Evolutionary conservation across 768 basidiomycete genomes (phyloP), one percentile per base, ranked within the genome.

Genomic region (Phanerochaete carnosa): DNA sequence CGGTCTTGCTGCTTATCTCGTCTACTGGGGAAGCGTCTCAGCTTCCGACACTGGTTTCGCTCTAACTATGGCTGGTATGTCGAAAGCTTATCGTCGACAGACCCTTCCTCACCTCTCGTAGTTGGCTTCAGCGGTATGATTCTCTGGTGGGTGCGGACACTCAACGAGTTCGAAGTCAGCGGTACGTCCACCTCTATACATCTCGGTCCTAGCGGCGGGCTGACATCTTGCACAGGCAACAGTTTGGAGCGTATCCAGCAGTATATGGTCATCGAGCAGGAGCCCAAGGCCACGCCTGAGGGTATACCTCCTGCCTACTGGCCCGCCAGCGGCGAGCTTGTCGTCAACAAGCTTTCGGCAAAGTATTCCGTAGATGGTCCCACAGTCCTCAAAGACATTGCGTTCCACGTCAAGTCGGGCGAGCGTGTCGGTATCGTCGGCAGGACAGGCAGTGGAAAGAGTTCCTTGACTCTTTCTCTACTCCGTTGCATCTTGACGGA

Each of bases 261-360:
- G 49, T 87, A 85, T 65, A 68, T 86, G 37, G 70, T 75, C n/a
- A 82, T 84, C 45, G 83, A 84, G 53, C 82, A 83, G 60, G 86
- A 87, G 66, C 76, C 78, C 0, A 72, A 74, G 55, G 62, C 77
- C 0, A 74, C 74, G 0, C 62, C 70, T 28, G 62, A 72, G 6
- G 79, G 79, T 2, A 68, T 77, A n/a, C 86, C 86, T 3, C 84
- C 86, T 4, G 85, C 86, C 0, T 81, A 84, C 59, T 88, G 86
- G 86, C 86, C 86, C 3, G 75, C 85, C 1, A 81, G 80, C 29
- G 86, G 86, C 0, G 72, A 76, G 13, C 72, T 87, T n/a, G 65
- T 70, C 3, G 79, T 84, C 1, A 79, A 86, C 61, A 76, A 80
- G 32, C 71, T 87, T 3, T 79, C 76, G 13, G 85, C 86, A 0